These are phyloP conservation scores for Neurospora sp. DNA, from an alignment of 495 filamentous ascomycete species.

Conservation along the genomic window DNA sequence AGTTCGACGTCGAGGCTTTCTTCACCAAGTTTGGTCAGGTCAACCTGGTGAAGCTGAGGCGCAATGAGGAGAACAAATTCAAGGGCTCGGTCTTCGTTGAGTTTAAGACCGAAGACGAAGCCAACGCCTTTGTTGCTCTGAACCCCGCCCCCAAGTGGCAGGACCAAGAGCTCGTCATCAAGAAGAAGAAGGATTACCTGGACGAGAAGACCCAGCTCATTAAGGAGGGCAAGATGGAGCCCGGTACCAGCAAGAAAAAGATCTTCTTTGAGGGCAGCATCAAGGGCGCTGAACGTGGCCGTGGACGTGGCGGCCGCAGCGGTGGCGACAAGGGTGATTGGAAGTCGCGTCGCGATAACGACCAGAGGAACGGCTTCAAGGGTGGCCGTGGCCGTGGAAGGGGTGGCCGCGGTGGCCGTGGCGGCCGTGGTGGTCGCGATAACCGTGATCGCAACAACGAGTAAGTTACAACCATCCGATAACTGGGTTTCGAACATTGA, in stretches of 20 bases:
- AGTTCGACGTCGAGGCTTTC: constrained; percentile 89
- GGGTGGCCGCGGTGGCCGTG: constrained; percentile 32
- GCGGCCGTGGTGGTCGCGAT: constrained; percentile 26
- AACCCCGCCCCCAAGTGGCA: constrained; percentile 79
- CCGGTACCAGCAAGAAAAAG: constrained; percentile 23
- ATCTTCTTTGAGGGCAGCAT: constrained; percentile 29
- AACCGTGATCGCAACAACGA: constrained; percentile 24
- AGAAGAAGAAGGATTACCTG: constrained; percentile 80
- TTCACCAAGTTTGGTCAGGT: constrained; percentile 71
- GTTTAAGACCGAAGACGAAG: constrained; percentile 64
- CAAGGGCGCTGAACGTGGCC: constrained; percentile 14
- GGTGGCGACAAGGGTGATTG: constrained; percentile 40
- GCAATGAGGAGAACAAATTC: constrained; percentile 55
- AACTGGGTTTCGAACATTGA: not conserved
- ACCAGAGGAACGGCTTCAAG: constrained; percentile 52
- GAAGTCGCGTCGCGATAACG: constrained; percentile 56
- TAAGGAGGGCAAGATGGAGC: constrained; percentile 56
- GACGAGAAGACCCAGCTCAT: constrained; percentile 70
- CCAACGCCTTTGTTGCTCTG: constrained; percentile 64
- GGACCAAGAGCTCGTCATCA: constrained; percentile 59
- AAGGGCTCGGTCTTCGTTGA: constrained; percentile 96
- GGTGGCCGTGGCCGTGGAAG: constrained; percentile 30
- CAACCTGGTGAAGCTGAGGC: constrained; percentile 80
- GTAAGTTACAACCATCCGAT: constrained; percentile 7
- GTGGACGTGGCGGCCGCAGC: constrained; percentile 21